Evolutionary conservation across 768 basidiomycete species (phyloP), one percentile per base, ranked within the genome.

Genomic region (Phanerochaete carnosa): DNA sequence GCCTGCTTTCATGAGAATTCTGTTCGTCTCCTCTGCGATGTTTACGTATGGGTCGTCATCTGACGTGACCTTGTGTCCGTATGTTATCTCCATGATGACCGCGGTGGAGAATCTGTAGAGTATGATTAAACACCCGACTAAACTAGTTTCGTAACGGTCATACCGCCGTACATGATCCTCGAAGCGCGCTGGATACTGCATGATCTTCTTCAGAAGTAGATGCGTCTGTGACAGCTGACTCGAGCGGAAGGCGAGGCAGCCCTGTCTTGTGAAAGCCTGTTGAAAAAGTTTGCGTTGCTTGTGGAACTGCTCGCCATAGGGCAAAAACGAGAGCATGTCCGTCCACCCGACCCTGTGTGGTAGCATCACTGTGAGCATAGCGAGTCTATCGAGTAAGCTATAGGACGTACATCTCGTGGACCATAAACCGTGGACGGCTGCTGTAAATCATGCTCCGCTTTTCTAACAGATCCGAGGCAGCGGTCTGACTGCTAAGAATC

Each of bases 401-500:
- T n/a, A 51, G 49, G n/a, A 32, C 62, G 32, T 45, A 65, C 65
- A 63, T 58, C 30, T 60, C 49, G 55, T 64, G 55, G 15, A 65
- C 65, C 32, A 61, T 69, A 26, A 76, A 65, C 6, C 68, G 66
- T 2, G 77, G 77, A 23, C 78, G 64, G 60, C 73, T 77, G 15
- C 78, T 78, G 57, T 79, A 79, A 53, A 68, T 62, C 11, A 59
- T 64, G 29, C 73, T 72, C 25, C 76, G 74, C 54, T 73, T 72
- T 23, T 79, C 73, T 22, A 79, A 63, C 1, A 79, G 65, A 45
- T 69, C 73, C 47, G 65, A 71, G 3, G 75, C 77, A 11, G 68
- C 57, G 50, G 69, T 63, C 35, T 58, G 52, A 33, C 69, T 73
- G 52, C 74, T 73, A 15, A 77, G 65, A 45, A 77, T 49, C 37